phyloP scores from a whole-genome alignment of 1,139 yeast species.

The Sugiyamaella pinicola region DNA sequence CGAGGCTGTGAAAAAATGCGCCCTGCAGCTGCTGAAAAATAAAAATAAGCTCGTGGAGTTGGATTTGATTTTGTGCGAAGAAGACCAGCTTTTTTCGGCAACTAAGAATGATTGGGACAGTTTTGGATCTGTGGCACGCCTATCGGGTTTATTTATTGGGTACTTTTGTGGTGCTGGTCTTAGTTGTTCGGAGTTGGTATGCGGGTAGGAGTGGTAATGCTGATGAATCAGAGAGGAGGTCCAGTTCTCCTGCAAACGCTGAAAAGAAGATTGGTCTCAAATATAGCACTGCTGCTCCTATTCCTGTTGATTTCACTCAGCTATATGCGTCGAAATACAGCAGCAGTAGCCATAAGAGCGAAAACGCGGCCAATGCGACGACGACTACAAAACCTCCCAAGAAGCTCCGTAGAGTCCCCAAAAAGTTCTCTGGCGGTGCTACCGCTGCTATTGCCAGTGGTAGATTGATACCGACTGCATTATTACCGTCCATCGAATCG shows the following conservation, averaged over 20 bases:
- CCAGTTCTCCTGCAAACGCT: conserved; percentile 7
- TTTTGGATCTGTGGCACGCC: conserved; percentile 25
- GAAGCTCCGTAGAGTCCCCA: conserved; percentile 27
- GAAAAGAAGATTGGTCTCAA: conserved; percentile 11
- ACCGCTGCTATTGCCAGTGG: conserved; percentile 23
- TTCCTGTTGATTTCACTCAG: conserved; percentile 49
- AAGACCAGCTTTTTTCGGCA: not conserved
- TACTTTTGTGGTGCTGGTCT: conserved; percentile 14
- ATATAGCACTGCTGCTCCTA: conserved; percentile 24
- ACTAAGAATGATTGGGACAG: conserved; percentile 4
- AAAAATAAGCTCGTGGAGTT: not conserved
- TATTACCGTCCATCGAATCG: conserved; percentile 35
- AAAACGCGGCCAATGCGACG: no score
- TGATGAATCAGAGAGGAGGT: not conserved
- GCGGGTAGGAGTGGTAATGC: not conserved
- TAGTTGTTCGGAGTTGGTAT: conserved; percentile 4
- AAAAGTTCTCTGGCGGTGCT: conserved; percentile 18
- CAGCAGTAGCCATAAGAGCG: conserved; percentile 25
- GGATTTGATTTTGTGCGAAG: not conserved
- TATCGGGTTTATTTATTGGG: conserved; percentile 22
- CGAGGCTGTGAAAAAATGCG: not conserved
- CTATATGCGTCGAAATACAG: conserved; percentile 34
- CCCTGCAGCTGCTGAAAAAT: not conserved
- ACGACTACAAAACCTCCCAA: conserved; percentile 16
- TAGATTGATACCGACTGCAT: conserved; percentile 27